phyloP scores from a whole-genome alignment of 2,329 filamentous ascomycete genomes.

The Stagonosporopsis tanaceti region DNA sequence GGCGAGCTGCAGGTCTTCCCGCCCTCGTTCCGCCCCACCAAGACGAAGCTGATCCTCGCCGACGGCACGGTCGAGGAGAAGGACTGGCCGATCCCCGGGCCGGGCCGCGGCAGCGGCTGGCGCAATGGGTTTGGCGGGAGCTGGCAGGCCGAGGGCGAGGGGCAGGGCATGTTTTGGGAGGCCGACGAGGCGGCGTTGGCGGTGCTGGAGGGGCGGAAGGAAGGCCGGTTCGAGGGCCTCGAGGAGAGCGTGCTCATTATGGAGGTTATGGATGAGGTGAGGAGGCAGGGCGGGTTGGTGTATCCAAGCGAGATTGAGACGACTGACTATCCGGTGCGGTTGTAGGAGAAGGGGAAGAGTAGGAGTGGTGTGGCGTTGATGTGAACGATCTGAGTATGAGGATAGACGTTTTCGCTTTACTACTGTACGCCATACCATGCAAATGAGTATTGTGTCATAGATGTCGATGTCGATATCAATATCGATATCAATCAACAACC shows the following conservation, averaged over 20 bases:
- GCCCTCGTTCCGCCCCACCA: slow-evolving; percentile 73
- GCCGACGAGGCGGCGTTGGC: slow-evolving; percentile 81
- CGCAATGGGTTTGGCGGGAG: slow-evolving; percentile 56
- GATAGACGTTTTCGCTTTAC: no score
- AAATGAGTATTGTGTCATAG: no score
- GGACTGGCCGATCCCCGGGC: slow-evolving; percentile 55
- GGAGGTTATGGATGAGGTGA: slow-evolving; percentile 77
- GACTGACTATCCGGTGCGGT: slow-evolving; percentile 41
- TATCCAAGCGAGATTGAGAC: slow-evolving; percentile 74
- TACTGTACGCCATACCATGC: no score
- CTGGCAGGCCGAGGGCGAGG: slow-evolving; percentile 62
- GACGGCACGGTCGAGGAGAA: slow-evolving; percentile 59
- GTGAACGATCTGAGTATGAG: no score
- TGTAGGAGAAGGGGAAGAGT: slow-evolving; percentile 22
- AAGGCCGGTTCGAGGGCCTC: slow-evolving; percentile 70
- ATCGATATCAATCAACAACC: no score
- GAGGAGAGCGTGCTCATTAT: slow-evolving; percentile 86
- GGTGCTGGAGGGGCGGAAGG: slow-evolving; percentile 76
- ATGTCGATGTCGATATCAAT: no score
- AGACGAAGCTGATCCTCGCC: slow-evolving; percentile 68
- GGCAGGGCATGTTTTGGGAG: slow-evolving; percentile 90
- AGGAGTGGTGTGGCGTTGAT: no score
- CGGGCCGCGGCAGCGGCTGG: slow-evolving; percentile 57
- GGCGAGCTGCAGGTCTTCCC: slow-evolving; percentile 84
- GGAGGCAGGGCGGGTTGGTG: slow-evolving; percentile 67